A percentile compares a stretch with the other conserved stretches of the same genome.
These are phyloP conservation scores for Phialocephala subalpina DNA, from an alignment of 2,329 filamentous ascomycete species.

Conservation along the genomic window DNA sequence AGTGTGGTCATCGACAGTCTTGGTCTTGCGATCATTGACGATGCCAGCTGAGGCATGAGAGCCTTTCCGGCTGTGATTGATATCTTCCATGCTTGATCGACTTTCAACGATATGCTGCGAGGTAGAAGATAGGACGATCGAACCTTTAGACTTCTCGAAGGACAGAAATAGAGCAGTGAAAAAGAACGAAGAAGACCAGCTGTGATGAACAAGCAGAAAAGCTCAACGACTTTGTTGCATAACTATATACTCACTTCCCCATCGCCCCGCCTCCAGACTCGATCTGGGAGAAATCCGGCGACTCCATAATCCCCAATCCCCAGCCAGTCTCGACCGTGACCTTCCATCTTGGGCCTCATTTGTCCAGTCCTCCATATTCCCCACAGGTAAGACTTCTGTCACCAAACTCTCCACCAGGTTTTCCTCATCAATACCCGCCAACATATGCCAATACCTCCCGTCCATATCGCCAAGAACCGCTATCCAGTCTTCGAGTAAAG, in stretches of 20 bases:
- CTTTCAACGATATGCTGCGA: not conserved
- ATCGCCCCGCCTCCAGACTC: not conserved
- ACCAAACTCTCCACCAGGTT: not conserved
- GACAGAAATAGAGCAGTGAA: not conserved
- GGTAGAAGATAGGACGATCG: not conserved
- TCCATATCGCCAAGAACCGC: not conserved
- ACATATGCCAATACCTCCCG: not conserved
- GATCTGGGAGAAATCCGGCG: not conserved
- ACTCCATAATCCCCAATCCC: not conserved
- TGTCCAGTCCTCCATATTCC: not conserved
- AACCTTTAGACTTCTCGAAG: not conserved
- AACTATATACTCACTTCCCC: not conserved
- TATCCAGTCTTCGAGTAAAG: not conserved
- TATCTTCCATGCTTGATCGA: not conserved
- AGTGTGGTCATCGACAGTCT: constrained; percentile 70
- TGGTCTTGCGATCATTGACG: not conserved
- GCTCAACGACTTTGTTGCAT: constrained; percentile 1
- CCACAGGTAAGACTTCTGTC: not conserved
- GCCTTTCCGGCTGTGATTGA: not conserved
- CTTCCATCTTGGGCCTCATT: not conserved
- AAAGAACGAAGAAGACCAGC: not conserved
- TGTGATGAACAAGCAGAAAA: not conserved
- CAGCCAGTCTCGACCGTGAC: not conserved
- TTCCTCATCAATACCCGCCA: not conserved
- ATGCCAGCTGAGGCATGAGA: constrained; percentile 1